phyloP scores from a whole-genome alignment of 192 early-diverging fungal species.

The Entomortierella lignicola region DNA sequence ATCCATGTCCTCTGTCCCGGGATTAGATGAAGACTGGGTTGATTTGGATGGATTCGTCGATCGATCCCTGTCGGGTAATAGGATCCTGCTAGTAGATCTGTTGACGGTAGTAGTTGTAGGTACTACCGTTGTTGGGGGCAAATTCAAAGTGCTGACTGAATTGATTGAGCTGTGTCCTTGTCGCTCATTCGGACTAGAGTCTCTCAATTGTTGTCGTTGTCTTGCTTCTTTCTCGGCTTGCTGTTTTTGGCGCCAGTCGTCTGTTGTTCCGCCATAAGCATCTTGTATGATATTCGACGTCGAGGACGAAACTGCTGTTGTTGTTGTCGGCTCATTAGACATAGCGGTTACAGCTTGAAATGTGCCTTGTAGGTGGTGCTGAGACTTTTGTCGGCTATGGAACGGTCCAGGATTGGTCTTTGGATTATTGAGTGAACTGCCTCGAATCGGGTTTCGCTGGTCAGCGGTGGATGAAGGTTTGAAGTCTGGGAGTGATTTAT shows the following conservation, averaged over 20 bases:
- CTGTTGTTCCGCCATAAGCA: conserved; percentile 39
- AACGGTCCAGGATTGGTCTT: conserved; percentile 25
- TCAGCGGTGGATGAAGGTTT: conserved; percentile 7
- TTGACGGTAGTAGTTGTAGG: neutral
- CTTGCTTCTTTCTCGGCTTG: conserved; percentile 30
- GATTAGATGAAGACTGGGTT: neutral
- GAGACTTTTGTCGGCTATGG: conserved; percentile 26
- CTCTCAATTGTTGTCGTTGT: conserved; percentile 29
- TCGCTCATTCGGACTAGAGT: conserved; percentile 12
- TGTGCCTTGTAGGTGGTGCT: conserved; percentile 5
- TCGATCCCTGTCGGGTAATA: conserved; percentile 37
- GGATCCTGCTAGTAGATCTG: conserved; percentile 17
- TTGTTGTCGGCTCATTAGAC: conserved; percentile 24
- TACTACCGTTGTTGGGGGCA: conserved; percentile 11
- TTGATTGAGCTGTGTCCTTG: conserved; percentile 30
- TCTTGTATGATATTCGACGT: conserved; percentile 8
- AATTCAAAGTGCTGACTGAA: conserved; percentile 43
- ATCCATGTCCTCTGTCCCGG: neutral
- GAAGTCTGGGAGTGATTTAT: conserved; percentile 30
- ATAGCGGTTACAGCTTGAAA: conserved; percentile 19
- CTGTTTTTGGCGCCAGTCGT: conserved; percentile 45
- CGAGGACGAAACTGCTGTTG: neutral
- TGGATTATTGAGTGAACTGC: conserved; percentile 34
- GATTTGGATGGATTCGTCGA: neutral
- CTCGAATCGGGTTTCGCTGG: conserved; percentile 11